Percentiles rank a stretch among this genome's conserved stretches.
Conservation (phyloP, 1,139 yeast genomes). For the Yarrowia galli region DNA sequence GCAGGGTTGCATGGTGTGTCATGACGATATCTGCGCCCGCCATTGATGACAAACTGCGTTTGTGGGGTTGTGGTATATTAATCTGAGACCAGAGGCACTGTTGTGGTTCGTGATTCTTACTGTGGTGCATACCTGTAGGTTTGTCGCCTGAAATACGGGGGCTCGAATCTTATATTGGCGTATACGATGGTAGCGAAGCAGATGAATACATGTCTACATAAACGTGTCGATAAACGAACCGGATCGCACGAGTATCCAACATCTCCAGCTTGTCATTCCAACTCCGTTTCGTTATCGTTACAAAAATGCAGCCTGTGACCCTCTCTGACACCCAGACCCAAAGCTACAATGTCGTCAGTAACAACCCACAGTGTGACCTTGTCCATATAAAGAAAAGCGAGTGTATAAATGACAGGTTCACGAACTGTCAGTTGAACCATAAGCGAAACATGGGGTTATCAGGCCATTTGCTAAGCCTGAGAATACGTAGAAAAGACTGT, state of each 20-base stretch:
- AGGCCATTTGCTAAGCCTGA: not conserved
- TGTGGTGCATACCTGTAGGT: not conserved
- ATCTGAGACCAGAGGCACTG: not conserved
- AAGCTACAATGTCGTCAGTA: not conserved
- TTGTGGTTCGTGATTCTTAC: not conserved
- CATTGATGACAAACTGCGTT: not conserved
- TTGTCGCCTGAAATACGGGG: conserved; percentile 7
- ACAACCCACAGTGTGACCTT: too few relatives aligned
- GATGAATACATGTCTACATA: too few relatives aligned
- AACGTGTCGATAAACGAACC: not conserved
- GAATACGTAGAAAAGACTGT: not conserved
- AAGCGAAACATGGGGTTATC: not conserved
- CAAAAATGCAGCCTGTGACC: not conserved
- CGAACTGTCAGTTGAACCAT: not conserved
- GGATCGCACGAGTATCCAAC: too few relatives aligned
- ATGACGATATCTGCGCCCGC: not conserved
- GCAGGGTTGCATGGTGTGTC: not conserved
- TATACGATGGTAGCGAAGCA: not conserved
- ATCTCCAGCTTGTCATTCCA: too few relatives aligned
- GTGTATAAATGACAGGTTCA: not conserved
- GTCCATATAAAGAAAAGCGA: not conserved
- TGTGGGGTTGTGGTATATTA: conserved; percentile 5
- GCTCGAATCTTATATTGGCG: not conserved
- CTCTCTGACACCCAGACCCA: not conserved
- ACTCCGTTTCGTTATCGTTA: too few relatives aligned